A percentile compares a stretch with the other conserved stretches of the same genome.
phyloP scores from a whole-genome alignment of 805 yeast genomes.

The Sporopachydermia quercuum region DNA sequence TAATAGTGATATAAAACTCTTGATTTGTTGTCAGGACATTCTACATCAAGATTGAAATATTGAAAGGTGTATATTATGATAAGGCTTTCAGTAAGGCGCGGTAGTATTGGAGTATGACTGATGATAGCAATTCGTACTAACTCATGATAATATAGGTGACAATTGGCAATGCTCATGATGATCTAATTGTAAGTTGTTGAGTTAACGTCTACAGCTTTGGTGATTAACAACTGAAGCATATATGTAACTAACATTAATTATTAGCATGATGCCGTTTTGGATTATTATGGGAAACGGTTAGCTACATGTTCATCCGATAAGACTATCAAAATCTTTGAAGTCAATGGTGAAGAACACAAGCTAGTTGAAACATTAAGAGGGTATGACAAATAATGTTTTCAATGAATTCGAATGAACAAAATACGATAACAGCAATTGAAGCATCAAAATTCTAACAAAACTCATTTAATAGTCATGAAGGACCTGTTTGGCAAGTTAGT shows the following conservation, averaged over 20 bases:
- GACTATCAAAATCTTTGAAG: constrained; percentile 86
- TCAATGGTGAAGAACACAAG: constrained; percentile 72
- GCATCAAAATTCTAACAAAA: no score
- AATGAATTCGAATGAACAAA: no score
- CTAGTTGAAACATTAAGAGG: constrained; percentile 76
- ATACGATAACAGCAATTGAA: no score
- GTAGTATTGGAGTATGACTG: no score
- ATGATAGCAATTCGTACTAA: no score
- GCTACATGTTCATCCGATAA: constrained; percentile 96
- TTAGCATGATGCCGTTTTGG: constrained; percentile 86
- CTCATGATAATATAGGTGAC: constrained; percentile 40
- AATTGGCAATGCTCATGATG: constrained; percentile 83
- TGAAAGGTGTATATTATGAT: no score
- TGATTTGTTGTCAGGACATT: no score
- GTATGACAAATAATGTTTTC: constrained; percentile 5
- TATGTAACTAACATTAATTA: no score
- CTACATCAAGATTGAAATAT: no score
- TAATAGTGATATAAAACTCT: no score
- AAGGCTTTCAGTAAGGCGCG: no score
- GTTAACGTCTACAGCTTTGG: neutral
- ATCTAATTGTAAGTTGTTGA: constrained; percentile 34
- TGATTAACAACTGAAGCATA: no score
- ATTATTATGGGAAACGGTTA: constrained; percentile 87
- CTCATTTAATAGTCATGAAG: constrained; percentile 63
- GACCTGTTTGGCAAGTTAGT: constrained; percentile 97